Evolutionary conservation across 2,329 filamentous ascomycete genomes (phyloP), one percentile per base, ranked within the genome.

Genomic region (Xylaria sp.): DNA sequence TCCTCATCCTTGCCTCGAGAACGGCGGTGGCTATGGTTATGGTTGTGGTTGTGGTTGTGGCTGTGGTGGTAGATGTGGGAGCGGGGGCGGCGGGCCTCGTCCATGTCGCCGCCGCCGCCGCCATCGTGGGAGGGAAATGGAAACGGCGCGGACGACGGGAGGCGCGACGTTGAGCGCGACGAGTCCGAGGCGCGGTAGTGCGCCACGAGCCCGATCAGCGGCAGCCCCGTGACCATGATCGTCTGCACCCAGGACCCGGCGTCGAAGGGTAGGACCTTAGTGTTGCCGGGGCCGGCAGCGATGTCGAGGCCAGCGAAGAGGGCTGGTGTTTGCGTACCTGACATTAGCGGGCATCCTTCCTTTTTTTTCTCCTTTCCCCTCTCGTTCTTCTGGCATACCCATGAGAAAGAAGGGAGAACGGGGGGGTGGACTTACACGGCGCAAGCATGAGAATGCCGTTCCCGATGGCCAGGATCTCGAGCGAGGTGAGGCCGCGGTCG

Each of bases 371-470:
- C 34, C 16, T 26, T 44, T 19, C 39, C 16, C 22, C 16, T n/a
- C 9, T 3, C 39, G 18, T 41, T 6, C 7, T 4, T 9, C 11
- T 24, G 11, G 20, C 29, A 19, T 2, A 46, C 16, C 11, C 26
- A 8, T 7, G 18, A 11, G 11, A 13, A n/a, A 37, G 38, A 13
- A 48, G n/a, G n/a, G n/a, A n/a, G n/a, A n/a, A n/a, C n/a, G 13
- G 18, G 39, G 19, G n/a, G 11, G 26, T n/a, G 7, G 4, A 67
- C 73, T 43, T 67, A 83, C 81, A 77, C n/a, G 81, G 81, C 8
- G 82, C 66, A 16, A 82, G 60, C 82, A 84, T 84, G 49, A 85
- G 69, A 1, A 82, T 59, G 9, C 80, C 81, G 37, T 84, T 84
- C 44, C 79, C 80, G 62, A 83, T 78, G 46, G 82, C 73, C 20